Conservation (phyloP, 805 yeast genomes). For the Cyberlindnera americana region DNA sequence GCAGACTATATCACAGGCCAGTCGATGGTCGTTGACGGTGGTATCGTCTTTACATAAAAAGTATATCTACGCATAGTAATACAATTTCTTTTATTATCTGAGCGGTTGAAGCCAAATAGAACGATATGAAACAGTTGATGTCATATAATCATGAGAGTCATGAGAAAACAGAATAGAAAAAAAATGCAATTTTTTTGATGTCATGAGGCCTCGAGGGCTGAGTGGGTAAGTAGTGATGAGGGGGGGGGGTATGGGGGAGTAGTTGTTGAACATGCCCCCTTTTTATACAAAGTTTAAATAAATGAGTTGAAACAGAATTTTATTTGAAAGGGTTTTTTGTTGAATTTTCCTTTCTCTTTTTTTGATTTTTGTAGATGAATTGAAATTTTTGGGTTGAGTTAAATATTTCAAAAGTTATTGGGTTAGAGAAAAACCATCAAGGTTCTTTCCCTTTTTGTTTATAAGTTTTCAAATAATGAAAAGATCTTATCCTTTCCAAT, state of each 20-base stretch:
- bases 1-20: constrained; percentile 36
- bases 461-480: constrained; percentile 39
- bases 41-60: constrained; percentile 24
- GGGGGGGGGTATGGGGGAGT: too few species aligned
- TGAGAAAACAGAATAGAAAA: not conserved
- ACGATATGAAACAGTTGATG: constrained; percentile 16
- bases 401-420: too few species aligned
- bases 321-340: constrained; percentile 2
- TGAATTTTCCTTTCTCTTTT: constrained; percentile 12
- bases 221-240: too few species aligned
- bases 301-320: constrained; percentile 3
- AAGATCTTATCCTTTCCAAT: constrained; percentile 57
- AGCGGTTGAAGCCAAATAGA: constrained; percentile 13
- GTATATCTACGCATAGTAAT: too few species aligned
- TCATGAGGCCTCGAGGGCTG: too few species aligned
- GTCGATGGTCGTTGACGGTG: constrained; percentile 36
- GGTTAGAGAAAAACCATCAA: too few species aligned
- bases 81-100: too few species aligned
- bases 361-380: too few species aligned
- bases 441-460: not conserved
- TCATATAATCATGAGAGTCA: constrained; percentile 3
- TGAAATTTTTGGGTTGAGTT: constrained; percentile 7
- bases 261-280: too few species aligned
- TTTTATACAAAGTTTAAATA: too few species aligned
- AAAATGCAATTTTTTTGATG: constrained; percentile 1